Evolutionary conservation across 495 filamentous ascomycete species (phyloP), one percentile per base, ranked within the genome.

Genomic region (Tuber borchii): DNA sequence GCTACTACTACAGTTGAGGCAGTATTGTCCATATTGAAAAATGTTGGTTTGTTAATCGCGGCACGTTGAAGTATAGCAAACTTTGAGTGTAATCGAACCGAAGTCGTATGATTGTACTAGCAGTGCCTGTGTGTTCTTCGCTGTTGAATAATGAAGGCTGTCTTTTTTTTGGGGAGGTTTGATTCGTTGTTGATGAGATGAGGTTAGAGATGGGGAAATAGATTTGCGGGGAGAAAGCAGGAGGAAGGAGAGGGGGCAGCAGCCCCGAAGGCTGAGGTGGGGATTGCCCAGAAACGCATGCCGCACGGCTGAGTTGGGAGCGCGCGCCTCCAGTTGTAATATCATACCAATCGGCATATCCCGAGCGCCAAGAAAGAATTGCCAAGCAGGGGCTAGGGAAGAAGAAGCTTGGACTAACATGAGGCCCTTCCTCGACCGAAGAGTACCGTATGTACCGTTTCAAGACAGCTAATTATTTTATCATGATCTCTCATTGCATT

Each of bases 271-370:
- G 56, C 26, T 65, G 56, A 34, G 56, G 56, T 17, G 56, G 56
- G 56, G 56, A 34, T 65, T 65, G 6, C 56, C 56, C 12, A 65
- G 56, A 65, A 65, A 65, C 3, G 26, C 26, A 34, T 6, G 10
- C n/a, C 16, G 56, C 34, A 34, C 56, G 56, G 56, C 56, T 65
- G 56, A 65, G 56, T 16, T 34, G 2, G 17, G 56, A 65, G 56
- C 56, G 56, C 56, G 56, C 56, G 56, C 56, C 26, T 65, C n/a
- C 26, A 65, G 56, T 34, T 65, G 14, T 7, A 56, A 34, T 72
- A 14, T 73, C 73, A 34, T 72, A 14, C 76, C 73, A 72, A 75
- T 77, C 75, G 75, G 75, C 40, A 75, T 75, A 17, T 71, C 48
- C 73, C 73, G 76, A 71, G 19, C 39, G 73, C 76, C 76, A 77